Evolutionary conservation across 2,329 filamentous ascomycete genomes (phyloP).

Genomic region (Alternaria alternata): DNA sequence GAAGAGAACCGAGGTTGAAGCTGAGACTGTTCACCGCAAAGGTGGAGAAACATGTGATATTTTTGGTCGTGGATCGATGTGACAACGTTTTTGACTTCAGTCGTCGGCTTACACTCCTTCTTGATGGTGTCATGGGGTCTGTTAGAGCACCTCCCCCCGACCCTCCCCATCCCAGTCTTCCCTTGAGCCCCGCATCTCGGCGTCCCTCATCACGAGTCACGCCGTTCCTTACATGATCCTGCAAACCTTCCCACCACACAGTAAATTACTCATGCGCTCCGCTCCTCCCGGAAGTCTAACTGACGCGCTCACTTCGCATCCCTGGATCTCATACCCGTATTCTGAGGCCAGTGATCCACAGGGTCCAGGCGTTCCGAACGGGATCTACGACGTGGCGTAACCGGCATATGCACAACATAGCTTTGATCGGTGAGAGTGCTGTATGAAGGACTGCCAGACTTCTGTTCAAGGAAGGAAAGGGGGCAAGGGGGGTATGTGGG

Average conservation of each 20-base stretch:
- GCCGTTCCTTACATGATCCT: not conserved
- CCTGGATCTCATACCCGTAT: not conserved
- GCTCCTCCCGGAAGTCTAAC: not conserved
- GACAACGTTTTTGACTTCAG: not conserved
- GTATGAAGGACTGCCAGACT: not conserved
- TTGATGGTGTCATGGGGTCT: not conserved
- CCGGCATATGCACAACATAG: not conserved
- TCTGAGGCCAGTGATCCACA: slow-evolving; percentile 1
- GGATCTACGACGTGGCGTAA: slow-evolving; percentile 4
- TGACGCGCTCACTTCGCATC: not conserved
- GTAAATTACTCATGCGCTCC: not conserved
- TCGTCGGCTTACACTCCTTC: not conserved
- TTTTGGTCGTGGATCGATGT: not conserved
- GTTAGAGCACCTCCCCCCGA: not conserved
- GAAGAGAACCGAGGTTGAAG: not conserved
- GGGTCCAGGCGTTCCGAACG: not conserved
- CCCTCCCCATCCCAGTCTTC: not conserved
- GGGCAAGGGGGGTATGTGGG: not conserved
- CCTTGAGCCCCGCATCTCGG: not conserved
- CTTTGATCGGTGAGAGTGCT: not conserved
- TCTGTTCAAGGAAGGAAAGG: not conserved
- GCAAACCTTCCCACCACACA: not conserved
- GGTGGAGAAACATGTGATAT: not conserved
- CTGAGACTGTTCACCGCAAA: not conserved
- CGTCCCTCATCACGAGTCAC: not conserved